Percentiles rank a stretch among this genome's conserved stretches.
phyloP scores from a whole-genome alignment of 306 rosid species.

The Oxytropis ochrocephala region DNA sequence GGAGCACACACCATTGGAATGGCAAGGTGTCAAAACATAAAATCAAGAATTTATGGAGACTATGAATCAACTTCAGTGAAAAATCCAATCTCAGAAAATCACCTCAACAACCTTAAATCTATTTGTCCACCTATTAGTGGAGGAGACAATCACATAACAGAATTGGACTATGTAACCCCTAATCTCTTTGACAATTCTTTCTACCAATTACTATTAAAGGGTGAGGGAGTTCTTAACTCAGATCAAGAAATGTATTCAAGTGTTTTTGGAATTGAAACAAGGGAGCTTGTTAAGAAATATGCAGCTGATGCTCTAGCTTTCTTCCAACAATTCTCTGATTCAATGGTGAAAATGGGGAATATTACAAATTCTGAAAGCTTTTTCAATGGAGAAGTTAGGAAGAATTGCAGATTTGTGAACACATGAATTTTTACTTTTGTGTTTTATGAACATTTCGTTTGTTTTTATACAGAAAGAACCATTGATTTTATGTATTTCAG shows the following conservation, averaged over 20 bases:
- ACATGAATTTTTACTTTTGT: conserved; percentile 28
- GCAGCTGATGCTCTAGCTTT: conserved; percentile 65
- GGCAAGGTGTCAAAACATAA: conserved; percentile 61
- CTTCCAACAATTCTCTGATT: conserved; percentile 80
- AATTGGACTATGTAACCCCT: conserved; percentile 76
- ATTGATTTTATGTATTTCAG: conserved; percentile 5
- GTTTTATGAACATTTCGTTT: background rate
- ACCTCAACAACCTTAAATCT: conserved; percentile 44
- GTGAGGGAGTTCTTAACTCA: conserved; percentile 70
- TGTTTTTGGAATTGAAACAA: conserved; percentile 49
- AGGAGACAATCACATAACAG: conserved; percentile 55
- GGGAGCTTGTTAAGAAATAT: conserved; percentile 59
- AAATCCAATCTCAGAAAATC: conserved; percentile 39
- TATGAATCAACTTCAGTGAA: conserved; percentile 36
- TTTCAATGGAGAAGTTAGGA: conserved; percentile 64
- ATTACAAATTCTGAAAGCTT: conserved; percentile 58
- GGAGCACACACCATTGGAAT: conserved; percentile 95
- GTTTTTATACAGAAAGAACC: background rate
- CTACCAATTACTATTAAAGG: conserved; percentile 57
- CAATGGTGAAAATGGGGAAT: conserved; percentile 88
- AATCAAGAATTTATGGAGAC: conserved; percentile 61
- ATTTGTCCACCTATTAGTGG: conserved; percentile 46
- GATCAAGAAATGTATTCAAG: conserved; percentile 85
- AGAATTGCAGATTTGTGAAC: conserved; percentile 81
- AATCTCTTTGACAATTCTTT: conserved; percentile 77